Percentiles rank a stretch among this genome's conserved stretches.
phyloP scores from a whole-genome alignment of 2,329 filamentous ascomycete species.

The Neonectria punicea region DNA sequence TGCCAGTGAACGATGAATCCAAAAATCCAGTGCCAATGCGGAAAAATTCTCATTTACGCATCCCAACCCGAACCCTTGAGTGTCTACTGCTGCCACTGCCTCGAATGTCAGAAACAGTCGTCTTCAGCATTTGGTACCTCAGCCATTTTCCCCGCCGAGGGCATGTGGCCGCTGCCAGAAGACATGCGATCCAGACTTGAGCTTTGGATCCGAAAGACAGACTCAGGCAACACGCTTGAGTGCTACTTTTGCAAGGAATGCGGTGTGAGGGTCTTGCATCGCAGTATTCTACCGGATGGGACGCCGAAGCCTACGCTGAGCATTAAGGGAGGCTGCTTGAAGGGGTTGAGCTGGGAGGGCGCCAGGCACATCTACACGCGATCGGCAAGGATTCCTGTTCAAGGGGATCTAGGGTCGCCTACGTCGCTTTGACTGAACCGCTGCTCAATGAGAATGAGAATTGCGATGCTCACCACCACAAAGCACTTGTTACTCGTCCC shows the following conservation, averaged over 20 bases:
- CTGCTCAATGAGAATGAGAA: neutral
- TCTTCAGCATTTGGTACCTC: slow-evolving; percentile 59
- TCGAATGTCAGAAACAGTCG: slow-evolving; percentile 57
- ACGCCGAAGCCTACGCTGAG: slow-evolving; percentile 50
- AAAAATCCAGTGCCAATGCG: slow-evolving; percentile 53
- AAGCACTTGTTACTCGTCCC: neutral
- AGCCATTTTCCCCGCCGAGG: slow-evolving; percentile 53
- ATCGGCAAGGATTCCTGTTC: slow-evolving; percentile 57
- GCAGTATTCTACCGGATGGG: slow-evolving; percentile 52
- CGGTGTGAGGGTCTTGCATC: slow-evolving; percentile 60
- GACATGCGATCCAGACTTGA: slow-evolving; percentile 47
- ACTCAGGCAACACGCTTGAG: slow-evolving; percentile 54
- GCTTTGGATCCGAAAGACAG: slow-evolving; percentile 52
- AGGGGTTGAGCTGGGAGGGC: slow-evolving; percentile 52
- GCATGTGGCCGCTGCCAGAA: slow-evolving; percentile 53
- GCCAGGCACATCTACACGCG: slow-evolving; percentile 58
- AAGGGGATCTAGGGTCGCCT: slow-evolving; percentile 39
- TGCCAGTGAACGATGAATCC: slow-evolving; percentile 32
- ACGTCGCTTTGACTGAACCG: neutral
- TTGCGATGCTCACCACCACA: neutral
- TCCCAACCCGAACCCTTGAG: slow-evolving; percentile 48
- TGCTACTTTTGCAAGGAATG: slow-evolving; percentile 57
- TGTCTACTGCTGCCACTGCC: slow-evolving; percentile 59
- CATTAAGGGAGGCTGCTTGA: slow-evolving; percentile 59
- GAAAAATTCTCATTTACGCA: slow-evolving; percentile 49